phyloP scores from a whole-genome alignment of 495 filamentous ascomycete genomes.

The Xylaria flabelliformis region DNA sequence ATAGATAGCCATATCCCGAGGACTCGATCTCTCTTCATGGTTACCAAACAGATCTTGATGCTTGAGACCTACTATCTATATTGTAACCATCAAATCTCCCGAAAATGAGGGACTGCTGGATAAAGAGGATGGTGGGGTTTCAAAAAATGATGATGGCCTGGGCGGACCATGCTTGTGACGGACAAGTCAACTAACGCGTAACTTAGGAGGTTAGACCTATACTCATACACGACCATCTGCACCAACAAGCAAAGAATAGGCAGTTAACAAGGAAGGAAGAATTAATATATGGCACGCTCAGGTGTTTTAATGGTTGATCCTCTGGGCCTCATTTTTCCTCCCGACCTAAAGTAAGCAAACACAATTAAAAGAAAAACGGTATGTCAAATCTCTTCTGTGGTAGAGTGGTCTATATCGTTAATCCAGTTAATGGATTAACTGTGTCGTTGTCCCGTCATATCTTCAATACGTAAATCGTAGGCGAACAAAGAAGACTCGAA shows the following conservation, averaged over 20 bases:
- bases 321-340: background rate
- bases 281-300: background rate
- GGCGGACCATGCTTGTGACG: slow-evolving; percentile 18
- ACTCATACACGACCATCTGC: background rate
- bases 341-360: too few species aligned
- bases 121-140: slow-evolving; percentile 44
- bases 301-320: background rate
- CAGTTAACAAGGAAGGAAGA: background rate
- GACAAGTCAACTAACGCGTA: background rate
- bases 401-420: too few species aligned
- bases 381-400: too few species aligned
- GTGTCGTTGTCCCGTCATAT: background rate
- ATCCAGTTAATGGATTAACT: too few species aligned
- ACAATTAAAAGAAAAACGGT: too few species aligned
- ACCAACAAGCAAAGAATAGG: background rate
- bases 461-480: background rate
- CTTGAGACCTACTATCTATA: slow-evolving; percentile 20
- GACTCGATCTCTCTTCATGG: slow-evolving; percentile 30
- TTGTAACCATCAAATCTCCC: slow-evolving; percentile 43
- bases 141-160: slow-evolving; percentile 41
- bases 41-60: slow-evolving; percentile 28
- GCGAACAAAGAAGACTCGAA: background rate
- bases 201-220: background rate
- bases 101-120: slow-evolving; percentile 36
- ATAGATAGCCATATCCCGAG: slow-evolving; percentile 42